These are phyloP conservation scores for Mycena metata DNA, from an alignment of 768 basidiomycete species.

Conservation along the genomic window DNA sequence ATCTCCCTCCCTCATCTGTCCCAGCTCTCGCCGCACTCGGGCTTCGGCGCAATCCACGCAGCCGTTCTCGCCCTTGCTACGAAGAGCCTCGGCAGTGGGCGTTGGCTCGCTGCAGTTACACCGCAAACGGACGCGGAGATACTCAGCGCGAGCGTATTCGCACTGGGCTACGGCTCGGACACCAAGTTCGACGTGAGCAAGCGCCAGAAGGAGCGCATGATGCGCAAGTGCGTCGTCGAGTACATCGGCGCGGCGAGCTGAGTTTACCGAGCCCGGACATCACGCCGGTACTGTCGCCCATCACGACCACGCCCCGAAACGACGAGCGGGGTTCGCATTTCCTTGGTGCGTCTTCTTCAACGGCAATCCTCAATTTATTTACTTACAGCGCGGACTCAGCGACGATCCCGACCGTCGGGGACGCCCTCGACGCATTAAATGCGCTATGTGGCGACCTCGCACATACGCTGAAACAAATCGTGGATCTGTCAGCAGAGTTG, in stretches of 20 bases:
- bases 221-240: conserved; percentile 72
- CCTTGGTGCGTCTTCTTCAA: conserved; percentile 58
- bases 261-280: conserved; percentile 86
- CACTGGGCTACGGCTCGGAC: conserved; percentile 66
- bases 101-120: conserved; percentile 67
- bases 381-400: conserved; percentile 54
- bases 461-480: conserved; percentile 73
- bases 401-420: conserved; percentile 82
- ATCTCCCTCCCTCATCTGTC: conserved; percentile 20
- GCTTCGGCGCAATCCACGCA: conserved; percentile 89
- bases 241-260: conserved; percentile 81
- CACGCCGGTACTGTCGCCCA: conserved; percentile 76
- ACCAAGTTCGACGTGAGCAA: conserved; percentile 74
- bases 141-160: conserved; percentile 63
- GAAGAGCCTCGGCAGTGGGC: conserved; percentile 71
- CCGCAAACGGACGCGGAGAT: conserved; percentile 79
- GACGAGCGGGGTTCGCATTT: conserved; percentile 72
- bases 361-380: background rate
- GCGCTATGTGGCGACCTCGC: conserved; percentile 73
- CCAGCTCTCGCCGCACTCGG: conserved; percentile 73
- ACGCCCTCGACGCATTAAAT: conserved; percentile 76
- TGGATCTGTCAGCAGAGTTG: conserved; percentile 77
- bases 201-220: conserved; percentile 65
- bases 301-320: conserved; percentile 67
- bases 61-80: conserved; percentile 84